These are phyloP conservation scores for Populus tremula DNA, from an alignment of 345 rosid species.

Conservation along the genomic window DNA sequence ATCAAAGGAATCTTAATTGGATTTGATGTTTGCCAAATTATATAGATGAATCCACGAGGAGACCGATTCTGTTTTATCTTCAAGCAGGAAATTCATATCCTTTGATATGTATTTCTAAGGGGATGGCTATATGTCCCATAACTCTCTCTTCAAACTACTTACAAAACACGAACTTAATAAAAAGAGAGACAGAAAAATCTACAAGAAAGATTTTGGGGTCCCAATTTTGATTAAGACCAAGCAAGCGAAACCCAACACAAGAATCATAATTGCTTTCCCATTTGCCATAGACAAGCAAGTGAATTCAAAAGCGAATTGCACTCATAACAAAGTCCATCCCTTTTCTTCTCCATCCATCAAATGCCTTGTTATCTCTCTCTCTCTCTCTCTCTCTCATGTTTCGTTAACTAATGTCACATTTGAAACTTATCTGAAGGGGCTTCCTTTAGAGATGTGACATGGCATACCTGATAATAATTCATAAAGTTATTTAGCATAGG, in stretches of 20 bases:
- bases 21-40: background rate
- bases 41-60: background rate
- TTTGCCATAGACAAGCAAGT: background rate
- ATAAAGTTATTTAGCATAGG: background rate
- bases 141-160: constrained; percentile 20
- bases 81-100: background rate
- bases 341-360: constrained; percentile 12
- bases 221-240: constrained; percentile 11
- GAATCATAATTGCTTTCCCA: constrained; percentile 3
- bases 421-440: background rate
- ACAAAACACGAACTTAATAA: background rate
- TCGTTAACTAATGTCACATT: background rate
- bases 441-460: background rate
- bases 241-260: constrained; percentile 18
- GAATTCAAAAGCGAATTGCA: constrained; percentile 13
- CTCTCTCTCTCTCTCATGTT: background rate
- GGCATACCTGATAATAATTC: background rate
- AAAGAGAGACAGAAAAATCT: constrained; percentile 5
- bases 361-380: background rate
- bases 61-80: background rate
- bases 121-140: background rate
- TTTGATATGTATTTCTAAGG: background rate
- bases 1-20: background rate
- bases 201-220: constrained; percentile 3
- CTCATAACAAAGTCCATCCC: background rate